Base-by-base conservation (phyloP, 148 eudicot species). In the Rhododendron williamsianum region DNA sequence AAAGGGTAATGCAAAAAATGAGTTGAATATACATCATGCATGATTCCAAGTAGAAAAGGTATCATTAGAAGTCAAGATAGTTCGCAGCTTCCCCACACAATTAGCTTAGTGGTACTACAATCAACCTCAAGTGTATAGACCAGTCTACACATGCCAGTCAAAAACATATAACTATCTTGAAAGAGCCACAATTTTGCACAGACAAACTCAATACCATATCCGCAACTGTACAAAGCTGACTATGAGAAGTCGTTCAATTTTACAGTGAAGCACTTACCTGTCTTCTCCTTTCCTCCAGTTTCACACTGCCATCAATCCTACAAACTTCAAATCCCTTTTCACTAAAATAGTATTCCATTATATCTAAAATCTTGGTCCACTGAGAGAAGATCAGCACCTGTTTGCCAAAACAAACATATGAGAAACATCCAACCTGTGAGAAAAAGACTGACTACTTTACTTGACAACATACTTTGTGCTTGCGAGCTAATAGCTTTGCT, bases 341-440 rank as follows among this genome's bases (percentile, higher is more conserved):
- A 84, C 92, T 93, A 45, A 95, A 93, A 86, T 97, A 97, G 86
- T 94, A 97, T 73, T 95, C 93, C 92, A 97, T 92, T 84, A 97
- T 91, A 90, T 97, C 98, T 86, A 97, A 88, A 67, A 97, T 87
- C 89, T 89, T 95, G 33, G 98, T 94, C 99, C 98, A 95, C 86
- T 97, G 99, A 45, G 98, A 95, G 84, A 97, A 97, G 76, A 97
- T 93, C 80, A 97, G 88, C 87, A 95, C 99, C 99, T 97, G 92
- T 56, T 36, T 81, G 60, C 80, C 73, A 74, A 81, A 16, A 78
- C 13, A 82, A 86, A 21, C 41, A 52, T 72, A 16, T 7, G 76
- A 45, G n/a, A 41, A 36, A 78, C 4, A 76, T 18, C 45, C 23
- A 72, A 82, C 63, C 41, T 5, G 48, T 38, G 33, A 54, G 41